Conservation (phyloP, 495 filamentous ascomycete species). For the Talaromyces adpressus region DNA sequence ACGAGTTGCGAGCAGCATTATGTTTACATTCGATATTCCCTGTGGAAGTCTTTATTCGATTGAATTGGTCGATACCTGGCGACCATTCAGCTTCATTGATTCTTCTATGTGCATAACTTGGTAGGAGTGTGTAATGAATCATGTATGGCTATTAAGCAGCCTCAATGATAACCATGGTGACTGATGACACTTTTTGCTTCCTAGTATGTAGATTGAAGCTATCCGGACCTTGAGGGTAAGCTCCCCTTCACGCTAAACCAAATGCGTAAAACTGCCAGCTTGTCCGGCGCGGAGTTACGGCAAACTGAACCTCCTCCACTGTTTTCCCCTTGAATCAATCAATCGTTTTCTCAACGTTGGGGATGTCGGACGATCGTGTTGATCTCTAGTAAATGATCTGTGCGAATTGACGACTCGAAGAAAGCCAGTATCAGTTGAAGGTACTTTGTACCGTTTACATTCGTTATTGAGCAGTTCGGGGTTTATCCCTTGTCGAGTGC, state of each 20-base stretch:
- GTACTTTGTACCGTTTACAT: constrained; percentile 54
- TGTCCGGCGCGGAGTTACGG: not conserved
- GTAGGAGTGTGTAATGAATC: not conserved
- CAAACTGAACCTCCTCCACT: not conserved
- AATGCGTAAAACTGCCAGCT: not conserved
- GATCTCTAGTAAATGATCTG: not conserved
- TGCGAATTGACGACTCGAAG: not conserved
- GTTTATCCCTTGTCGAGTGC: constrained; percentile 1
- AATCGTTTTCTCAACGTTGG: not conserved
- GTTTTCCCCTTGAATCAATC: not conserved
- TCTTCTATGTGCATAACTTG: constrained; percentile 4
- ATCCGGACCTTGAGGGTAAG: not conserved
- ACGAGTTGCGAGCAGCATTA: not conserved
- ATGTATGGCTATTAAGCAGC: not conserved
- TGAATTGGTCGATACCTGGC: not conserved
- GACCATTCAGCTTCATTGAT: not conserved
- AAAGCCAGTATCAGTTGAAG: constrained; percentile 12
- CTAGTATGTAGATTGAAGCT: not conserved
- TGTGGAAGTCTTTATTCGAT: constrained; percentile 5
- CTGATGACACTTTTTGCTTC: not conserved
- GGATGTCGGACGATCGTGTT: not conserved
- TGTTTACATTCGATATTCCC: constrained; percentile 12
- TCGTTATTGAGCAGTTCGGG: constrained; percentile 37
- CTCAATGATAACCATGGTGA: not conserved
- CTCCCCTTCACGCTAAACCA: not conserved